These are phyloP conservation scores for Globisporangium alternatum DNA, from an alignment of 352 stramenopile genomes.

Conservation along the genomic window DNA sequence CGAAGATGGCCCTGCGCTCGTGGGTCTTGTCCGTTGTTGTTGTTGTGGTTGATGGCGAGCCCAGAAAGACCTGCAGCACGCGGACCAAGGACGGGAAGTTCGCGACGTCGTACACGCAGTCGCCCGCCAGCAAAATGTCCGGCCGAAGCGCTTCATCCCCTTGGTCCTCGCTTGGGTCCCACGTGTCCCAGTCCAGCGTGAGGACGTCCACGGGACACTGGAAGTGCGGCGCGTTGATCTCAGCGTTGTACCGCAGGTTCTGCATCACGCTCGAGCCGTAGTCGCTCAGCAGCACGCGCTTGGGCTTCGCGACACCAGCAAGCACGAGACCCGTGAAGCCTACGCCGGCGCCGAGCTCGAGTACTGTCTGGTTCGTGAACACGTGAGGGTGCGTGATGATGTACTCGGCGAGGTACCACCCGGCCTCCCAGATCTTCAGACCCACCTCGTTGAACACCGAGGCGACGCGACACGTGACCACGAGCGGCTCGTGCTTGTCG, in stretches of 20 bases:
- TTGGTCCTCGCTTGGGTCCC: constrained; percentile 33
- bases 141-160: constrained; percentile 19
- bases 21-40: constrained; percentile 3
- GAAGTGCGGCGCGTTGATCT: constrained; percentile 56
- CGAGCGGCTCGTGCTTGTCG: constrained; percentile 4
- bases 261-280: constrained; percentile 82
- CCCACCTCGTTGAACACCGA: constrained; percentile 82
- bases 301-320: constrained; percentile 33
- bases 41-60: neutral
- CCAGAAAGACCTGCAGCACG: constrained; percentile 59
- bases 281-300: constrained; percentile 60
- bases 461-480: constrained; percentile 74
- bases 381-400: constrained; percentile 45
- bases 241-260: constrained; percentile 79
- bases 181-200: constrained; percentile 71
- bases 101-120: constrained; percentile 75
- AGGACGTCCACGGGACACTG: constrained; percentile 52
- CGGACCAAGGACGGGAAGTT: constrained; percentile 57
- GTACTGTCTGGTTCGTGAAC: constrained; percentile 48
- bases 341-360: constrained; percentile 73
- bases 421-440: constrained; percentile 81
- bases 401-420: constrained; percentile 76
- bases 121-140: constrained; percentile 66
- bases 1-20: constrained; percentile 61
- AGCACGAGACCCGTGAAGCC: constrained; percentile 68